These are phyloP conservation scores for Epichloe bromicola DNA, from an alignment of 2,329 filamentous ascomycete species.

Conservation along the genomic window DNA sequence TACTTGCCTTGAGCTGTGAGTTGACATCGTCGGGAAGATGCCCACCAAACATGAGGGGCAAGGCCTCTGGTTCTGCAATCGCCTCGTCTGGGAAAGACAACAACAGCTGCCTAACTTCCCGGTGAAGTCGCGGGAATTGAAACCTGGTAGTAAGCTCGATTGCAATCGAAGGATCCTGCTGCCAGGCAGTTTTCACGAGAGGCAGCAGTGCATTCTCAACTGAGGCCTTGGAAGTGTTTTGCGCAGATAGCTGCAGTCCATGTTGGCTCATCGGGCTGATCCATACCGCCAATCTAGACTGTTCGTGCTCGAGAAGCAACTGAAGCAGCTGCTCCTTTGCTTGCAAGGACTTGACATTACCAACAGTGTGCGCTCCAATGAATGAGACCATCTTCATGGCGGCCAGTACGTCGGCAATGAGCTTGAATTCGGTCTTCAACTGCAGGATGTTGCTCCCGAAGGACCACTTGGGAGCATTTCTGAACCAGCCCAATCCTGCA, in stretches of 20 bases:
- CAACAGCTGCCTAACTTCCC: slow-evolving; percentile 67
- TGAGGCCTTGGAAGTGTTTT: slow-evolving; percentile 26
- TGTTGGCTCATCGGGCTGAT: slow-evolving; percentile 62
- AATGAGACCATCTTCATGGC: slow-evolving; percentile 51
- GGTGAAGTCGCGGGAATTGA: slow-evolving; percentile 56
- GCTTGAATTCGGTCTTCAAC: slow-evolving; percentile 78
- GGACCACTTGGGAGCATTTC: slow-evolving; percentile 72
- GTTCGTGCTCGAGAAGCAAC: slow-evolving; percentile 72
- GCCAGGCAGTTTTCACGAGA: slow-evolving; percentile 74
- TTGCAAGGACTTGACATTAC: slow-evolving; percentile 52
- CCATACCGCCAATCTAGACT: slow-evolving; percentile 77
- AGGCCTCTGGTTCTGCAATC: slow-evolving; percentile 64
- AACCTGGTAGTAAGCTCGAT: slow-evolving; percentile 74
- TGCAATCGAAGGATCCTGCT: slow-evolving; percentile 73
- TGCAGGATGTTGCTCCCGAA: slow-evolving; percentile 91
- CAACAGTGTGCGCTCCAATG: slow-evolving; percentile 39
- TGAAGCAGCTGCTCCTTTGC: slow-evolving; percentile 75
- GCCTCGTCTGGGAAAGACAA: slow-evolving; percentile 76
- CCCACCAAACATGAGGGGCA: slow-evolving; percentile 69
- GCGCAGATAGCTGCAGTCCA: slow-evolving; percentile 23
- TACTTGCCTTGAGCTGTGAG: slow-evolving; percentile 60
- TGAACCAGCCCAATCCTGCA: slow-evolving; percentile 82
- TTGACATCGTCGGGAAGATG: slow-evolving; percentile 66
- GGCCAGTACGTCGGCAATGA: slow-evolving; percentile 61
- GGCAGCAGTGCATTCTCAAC: slow-evolving; percentile 38